phyloP scores from a whole-genome alignment of 345 rosid species.

The Pistacia integerrima region DNA sequence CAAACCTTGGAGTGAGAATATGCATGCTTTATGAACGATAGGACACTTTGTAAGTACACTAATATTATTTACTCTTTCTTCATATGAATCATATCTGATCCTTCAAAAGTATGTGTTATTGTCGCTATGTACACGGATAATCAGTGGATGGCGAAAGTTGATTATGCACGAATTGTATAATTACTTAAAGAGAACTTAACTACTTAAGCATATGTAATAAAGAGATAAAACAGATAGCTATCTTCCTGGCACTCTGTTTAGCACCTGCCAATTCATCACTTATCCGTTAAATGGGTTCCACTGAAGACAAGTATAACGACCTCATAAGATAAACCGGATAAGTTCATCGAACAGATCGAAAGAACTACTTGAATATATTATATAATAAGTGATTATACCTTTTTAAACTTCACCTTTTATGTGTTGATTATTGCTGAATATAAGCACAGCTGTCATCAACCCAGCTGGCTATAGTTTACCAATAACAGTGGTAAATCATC shows the following conservation, averaged over 20 bases:
- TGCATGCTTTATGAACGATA: too few species aligned
- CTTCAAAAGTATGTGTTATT: not conserved
- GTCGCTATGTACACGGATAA: not conserved
- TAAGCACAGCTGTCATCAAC: not conserved
- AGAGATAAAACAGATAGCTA: not conserved
- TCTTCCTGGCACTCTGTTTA: not conserved
- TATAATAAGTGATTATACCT: not conserved
- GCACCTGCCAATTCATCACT: not conserved
- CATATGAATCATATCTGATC: constrained; percentile 3
- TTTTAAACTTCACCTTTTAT: too few species aligned
- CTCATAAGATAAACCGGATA: constrained; percentile 1
- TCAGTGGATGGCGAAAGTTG: not conserved
- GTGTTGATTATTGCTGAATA: not conserved
- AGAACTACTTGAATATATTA: not conserved
- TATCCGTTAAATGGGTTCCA: constrained; percentile 13
- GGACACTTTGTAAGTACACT: not conserved
- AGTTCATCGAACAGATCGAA: not conserved
- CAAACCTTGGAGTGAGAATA: not conserved
- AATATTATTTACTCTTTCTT: not conserved
- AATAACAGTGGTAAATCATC: not conserved
- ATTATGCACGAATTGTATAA: not conserved
- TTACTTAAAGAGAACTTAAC: not conserved
- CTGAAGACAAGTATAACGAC: not conserved
- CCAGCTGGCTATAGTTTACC: not conserved
- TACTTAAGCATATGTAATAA: too few species aligned